Evolutionary conservation across 2,329 filamentous ascomycete genomes (phyloP).

Genomic region (Tolypocladium tropicale): DNA sequence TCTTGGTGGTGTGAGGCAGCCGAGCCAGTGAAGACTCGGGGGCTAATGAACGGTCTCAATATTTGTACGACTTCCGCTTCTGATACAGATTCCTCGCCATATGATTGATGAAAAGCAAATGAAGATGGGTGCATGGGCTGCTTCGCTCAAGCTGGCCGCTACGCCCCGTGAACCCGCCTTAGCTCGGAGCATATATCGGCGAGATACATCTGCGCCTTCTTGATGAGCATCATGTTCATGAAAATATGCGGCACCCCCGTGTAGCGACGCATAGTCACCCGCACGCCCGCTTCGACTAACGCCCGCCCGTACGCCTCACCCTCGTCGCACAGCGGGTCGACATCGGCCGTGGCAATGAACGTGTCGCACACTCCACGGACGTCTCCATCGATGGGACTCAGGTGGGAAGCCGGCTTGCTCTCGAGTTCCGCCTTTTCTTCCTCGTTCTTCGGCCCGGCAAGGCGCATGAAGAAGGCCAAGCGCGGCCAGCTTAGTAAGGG

Average conservation of each 20-base stretch:
- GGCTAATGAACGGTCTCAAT: no score
- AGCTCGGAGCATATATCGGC: slow-evolving; percentile 3
- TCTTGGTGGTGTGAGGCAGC: no score
- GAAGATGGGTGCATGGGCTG: no score
- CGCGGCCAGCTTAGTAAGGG: slow-evolving; percentile 4
- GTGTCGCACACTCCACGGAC: slow-evolving; percentile 2
- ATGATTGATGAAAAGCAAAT: no score
- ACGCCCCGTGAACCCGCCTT: neutral
- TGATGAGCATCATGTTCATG: slow-evolving; percentile 1
- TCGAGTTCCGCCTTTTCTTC: neutral
- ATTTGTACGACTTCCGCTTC: neutral
- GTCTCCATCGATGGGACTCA: slow-evolving; percentile 1
- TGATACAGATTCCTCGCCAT: neutral
- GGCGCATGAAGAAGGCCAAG: slow-evolving; percentile 2
- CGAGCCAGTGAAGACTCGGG: no score
- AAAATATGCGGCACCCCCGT: slow-evolving; percentile 3
- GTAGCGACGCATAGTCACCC: slow-evolving; percentile 1
- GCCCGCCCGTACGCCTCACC: slow-evolving; percentile 3
- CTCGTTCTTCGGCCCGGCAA: neutral
- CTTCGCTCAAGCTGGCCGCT: neutral
- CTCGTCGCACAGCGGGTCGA: slow-evolving; percentile 4
- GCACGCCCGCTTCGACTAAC: slow-evolving; percentile 1
- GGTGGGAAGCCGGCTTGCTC: neutral
- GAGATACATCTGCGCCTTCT: slow-evolving; percentile 3
- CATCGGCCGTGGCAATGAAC: slow-evolving; percentile 2